phyloP scores from a whole-genome alignment of 2,329 filamentous ascomycete genomes.

The Capronia americana region DNA sequence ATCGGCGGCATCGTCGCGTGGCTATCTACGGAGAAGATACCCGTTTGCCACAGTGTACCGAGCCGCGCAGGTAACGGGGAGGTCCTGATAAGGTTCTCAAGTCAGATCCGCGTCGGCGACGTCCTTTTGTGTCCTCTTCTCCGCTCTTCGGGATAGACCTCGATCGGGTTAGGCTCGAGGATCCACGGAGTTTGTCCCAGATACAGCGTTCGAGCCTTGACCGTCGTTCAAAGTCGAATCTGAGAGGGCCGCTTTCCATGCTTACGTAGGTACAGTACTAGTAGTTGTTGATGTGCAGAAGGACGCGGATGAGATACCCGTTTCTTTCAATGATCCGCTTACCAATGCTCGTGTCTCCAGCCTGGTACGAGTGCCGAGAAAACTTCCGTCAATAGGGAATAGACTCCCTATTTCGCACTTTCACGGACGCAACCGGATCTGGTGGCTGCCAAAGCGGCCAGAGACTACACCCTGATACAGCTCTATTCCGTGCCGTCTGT shows the following conservation, averaged over 20 bases:
- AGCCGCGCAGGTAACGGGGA: not conserved
- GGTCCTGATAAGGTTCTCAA: conserved; percentile 2
- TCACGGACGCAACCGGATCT: not conserved
- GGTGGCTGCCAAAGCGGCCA: not conserved
- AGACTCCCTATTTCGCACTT: not conserved
- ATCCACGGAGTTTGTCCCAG: conserved; percentile 1
- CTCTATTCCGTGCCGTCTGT: conserved; percentile 2
- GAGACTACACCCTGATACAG: not conserved
- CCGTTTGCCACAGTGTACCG: conserved; percentile 9
- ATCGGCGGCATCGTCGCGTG: not conserved
- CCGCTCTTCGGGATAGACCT: conserved; percentile 12
- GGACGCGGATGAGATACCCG: conserved; percentile 6
- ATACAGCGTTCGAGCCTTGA: not conserved
- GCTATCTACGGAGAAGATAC: conserved; percentile 1
- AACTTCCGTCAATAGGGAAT: not conserved
- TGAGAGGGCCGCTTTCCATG: not conserved
- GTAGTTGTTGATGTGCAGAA: conserved; percentile 2
- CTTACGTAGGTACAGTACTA: not conserved
- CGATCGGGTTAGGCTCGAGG: conserved; percentile 8
- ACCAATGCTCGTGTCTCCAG: not conserved
- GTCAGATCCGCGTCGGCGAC: conserved; percentile 6
- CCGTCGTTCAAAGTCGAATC: not conserved
- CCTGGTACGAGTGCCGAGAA: not conserved
- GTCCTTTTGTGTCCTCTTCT: conserved; percentile 8
- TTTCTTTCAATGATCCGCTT: conserved; percentile 1